Percentiles rank a stretch among this genome's conserved stretches.
Evolutionary conservation across 257 asterid species (phyloP).

Genomic region (Forsythia viridissima): DNA sequence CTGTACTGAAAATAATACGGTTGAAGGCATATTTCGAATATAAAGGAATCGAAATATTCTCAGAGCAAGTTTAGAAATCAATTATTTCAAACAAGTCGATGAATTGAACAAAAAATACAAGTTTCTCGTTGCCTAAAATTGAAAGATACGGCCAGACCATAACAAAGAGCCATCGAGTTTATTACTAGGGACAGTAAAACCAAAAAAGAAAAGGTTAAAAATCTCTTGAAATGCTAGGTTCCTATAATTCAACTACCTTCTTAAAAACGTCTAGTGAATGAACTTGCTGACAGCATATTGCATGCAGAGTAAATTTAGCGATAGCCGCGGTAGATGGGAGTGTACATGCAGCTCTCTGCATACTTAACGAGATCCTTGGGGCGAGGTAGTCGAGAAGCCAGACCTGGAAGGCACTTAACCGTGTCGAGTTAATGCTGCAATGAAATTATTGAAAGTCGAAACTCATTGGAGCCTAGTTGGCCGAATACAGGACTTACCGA

Average conservation of each 20-base stretch:
- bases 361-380: constrained; percentile 73
- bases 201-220: neutral
- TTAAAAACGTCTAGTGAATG: neutral
- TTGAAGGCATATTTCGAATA: too few relatives aligned
- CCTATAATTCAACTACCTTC: neutral
- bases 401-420: constrained; percentile 51
- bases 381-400: constrained; percentile 84
- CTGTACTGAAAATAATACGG: too few relatives aligned
- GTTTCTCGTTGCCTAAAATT: neutral
- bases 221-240: neutral
- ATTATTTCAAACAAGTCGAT: neutral
- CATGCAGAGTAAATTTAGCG: constrained; percentile 37
- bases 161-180: neutral
- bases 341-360: constrained; percentile 96
- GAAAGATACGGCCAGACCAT: neutral
- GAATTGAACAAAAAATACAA: neutral
- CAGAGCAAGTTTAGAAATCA: neutral
- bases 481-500: constrained; percentile 49
- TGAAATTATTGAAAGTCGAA: neutral
- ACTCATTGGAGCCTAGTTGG: neutral
- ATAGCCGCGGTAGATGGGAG: constrained; percentile 71
- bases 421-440: constrained; percentile 6
- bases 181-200: neutral
- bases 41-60: too few relatives aligned
- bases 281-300: constrained; percentile 8